Percentiles rank a stretch among this genome's conserved stretches.
phyloP scores from a whole-genome alignment of 192 early-diverging fungal genomes.

The Kappamyces sp. region DNA sequence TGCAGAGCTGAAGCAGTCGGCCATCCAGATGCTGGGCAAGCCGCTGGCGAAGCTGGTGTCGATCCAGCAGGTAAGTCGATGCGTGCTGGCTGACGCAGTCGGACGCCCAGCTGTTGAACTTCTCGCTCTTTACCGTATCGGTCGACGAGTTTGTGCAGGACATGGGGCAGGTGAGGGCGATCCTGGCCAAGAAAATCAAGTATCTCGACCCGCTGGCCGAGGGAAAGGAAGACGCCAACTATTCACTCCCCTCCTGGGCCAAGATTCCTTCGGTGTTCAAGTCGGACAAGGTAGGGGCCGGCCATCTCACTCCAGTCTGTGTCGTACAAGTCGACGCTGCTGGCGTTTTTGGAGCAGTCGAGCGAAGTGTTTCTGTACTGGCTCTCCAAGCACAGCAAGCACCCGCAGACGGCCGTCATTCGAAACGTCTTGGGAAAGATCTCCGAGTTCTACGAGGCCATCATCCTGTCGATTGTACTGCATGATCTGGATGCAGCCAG shows the following conservation, averaged over 20 bases:
- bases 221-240: no score
- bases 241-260: no score
- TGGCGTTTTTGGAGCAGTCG: conserved; percentile 12
- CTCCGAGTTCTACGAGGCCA: conserved; percentile 4
- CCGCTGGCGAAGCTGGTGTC: conserved; percentile 8
- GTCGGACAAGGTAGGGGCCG: no score
- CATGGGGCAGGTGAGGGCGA: no score
- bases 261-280: no score
- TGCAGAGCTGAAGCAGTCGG: conserved; percentile 11
- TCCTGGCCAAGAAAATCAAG: no score
- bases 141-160: no score
- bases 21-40: conserved; percentile 4
- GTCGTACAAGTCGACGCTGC: conserved; percentile 1
- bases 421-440: conserved; percentile 1
- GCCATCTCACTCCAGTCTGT: no score
- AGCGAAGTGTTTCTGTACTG: conserved; percentile 4
- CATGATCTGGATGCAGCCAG: conserved; percentile 10
- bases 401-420: not conserved
- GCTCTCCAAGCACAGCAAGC: conserved; percentile 9
- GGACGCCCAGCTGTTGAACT: no score
- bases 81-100: no score
- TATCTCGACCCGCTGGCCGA: no score
- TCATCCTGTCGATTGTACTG: conserved; percentile 6
- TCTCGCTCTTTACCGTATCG: no score
- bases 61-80: not conserved